These are phyloP conservation scores for Kondoa subrosea DNA, from an alignment of 768 basidiomycete genomes.

Conservation along the genomic window DNA sequence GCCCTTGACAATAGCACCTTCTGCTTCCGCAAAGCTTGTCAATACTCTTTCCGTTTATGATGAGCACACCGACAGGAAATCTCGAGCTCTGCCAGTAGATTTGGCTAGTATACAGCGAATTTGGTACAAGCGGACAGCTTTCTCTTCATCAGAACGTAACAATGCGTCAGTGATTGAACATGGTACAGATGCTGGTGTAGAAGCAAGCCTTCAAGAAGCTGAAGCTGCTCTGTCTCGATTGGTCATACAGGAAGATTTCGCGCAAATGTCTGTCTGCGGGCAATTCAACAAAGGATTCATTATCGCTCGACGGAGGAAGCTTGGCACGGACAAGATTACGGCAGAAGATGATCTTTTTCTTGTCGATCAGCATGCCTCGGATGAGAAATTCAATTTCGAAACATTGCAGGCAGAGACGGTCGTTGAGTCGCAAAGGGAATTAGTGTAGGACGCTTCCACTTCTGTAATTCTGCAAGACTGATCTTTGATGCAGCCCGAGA, in stretches of 20 bases:
- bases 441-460: neutral
- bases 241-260: slow-evolving; percentile 75
- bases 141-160: too few species aligned
- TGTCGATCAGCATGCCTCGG: slow-evolving; percentile 89
- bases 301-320: slow-evolving; percentile 48
- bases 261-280: slow-evolving; percentile 62
- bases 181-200: slow-evolving; percentile 28
- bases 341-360: slow-evolving; percentile 71
- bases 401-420: slow-evolving; percentile 73
- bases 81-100: too few species aligned
- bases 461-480: neutral
- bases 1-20: too few species aligned
- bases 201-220: slow-evolving; percentile 34
- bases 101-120: slow-evolving; percentile 1
- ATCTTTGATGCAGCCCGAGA: slow-evolving; percentile 43
- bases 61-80: too few species aligned
- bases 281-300: slow-evolving; percentile 97
- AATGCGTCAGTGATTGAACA: too few species aligned
- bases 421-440: slow-evolving; percentile 56
- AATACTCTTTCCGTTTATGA: too few species aligned
- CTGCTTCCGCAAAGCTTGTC: too few species aligned
- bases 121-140: slow-evolving; percentile 1
- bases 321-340: neutral
- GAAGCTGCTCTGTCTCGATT: slow-evolving; percentile 59
- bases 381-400: slow-evolving; percentile 99